phyloP scores from a whole-genome alignment of 192 early-diverging fungal genomes.

The Backusella circina region DNA sequence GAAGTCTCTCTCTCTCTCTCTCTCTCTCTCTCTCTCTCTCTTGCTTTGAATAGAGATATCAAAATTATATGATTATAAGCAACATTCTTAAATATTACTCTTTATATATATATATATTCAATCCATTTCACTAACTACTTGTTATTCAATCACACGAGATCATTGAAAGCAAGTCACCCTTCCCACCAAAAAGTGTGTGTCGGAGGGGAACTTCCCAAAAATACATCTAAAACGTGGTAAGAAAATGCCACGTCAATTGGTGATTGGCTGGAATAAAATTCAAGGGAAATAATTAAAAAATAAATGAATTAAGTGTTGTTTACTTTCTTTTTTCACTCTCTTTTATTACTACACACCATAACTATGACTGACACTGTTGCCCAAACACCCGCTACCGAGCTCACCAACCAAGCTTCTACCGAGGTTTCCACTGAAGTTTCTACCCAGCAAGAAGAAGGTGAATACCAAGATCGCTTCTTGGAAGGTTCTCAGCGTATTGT shows the following conservation, averaged over 20 bases:
- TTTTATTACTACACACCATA: background rate
- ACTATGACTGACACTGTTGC: background rate
- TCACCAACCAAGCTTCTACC: background rate
- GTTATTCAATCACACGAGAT: background rate
- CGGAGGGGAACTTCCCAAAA: background rate
- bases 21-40: too few species aligned
- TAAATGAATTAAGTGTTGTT: background rate
- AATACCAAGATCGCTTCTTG: constrained; percentile 38
- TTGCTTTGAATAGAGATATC: too few species aligned
- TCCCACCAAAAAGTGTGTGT: background rate
- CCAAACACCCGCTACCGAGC: background rate
- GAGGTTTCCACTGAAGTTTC: background rate
- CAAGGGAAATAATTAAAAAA: background rate
- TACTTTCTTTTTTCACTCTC: background rate
- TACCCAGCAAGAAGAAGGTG: background rate
- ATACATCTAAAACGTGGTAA: background rate
- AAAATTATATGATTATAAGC: too few species aligned
- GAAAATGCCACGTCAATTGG: constrained; percentile 3
- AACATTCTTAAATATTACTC: background rate
- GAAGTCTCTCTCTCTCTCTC: too few species aligned
- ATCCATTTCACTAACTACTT: too few species aligned
- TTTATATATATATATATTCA: background rate
- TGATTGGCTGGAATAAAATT: background rate
- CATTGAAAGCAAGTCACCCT: background rate
- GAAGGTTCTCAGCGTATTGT: constrained; percentile 35